Evolutionary conservation across 345 rosid genomes (phyloP).

Genomic region (Acer campestre): DNA sequence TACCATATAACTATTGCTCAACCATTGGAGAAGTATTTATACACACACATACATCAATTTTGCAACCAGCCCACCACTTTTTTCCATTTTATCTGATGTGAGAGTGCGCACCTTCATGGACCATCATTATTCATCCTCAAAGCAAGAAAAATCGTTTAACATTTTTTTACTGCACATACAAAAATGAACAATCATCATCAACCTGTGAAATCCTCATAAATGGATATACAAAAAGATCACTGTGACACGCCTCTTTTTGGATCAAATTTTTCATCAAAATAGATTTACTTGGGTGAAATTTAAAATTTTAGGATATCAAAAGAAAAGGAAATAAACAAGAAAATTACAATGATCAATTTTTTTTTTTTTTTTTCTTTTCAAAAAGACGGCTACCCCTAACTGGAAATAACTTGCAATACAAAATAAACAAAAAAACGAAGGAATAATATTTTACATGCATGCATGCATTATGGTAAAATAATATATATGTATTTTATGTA

Average conservation of each 20-base stretch:
- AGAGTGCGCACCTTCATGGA: slow-evolving; percentile 28
- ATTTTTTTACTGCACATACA: slow-evolving; percentile 3
- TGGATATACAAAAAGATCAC: neutral
- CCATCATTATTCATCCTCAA: neutral
- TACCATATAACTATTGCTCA: slow-evolving; percentile 20
- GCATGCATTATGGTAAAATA: slow-evolving; percentile 6
- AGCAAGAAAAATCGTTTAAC: neutral
- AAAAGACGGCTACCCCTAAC: slow-evolving; percentile 1
- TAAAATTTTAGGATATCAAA: neutral
- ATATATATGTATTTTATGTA: neutral
- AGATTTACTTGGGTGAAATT: neutral
- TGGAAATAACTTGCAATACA: neutral
- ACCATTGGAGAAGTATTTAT: slow-evolving; percentile 17
- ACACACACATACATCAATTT: neutral
- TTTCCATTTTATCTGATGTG: slow-evolving; percentile 26
- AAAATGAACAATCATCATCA: slow-evolving; percentile 23
- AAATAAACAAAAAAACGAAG: slow-evolving; percentile 3
- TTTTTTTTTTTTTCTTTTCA: no score
- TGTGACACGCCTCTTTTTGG: neutral
- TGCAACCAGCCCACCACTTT: slow-evolving; percentile 13
- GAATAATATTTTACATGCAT: neutral
- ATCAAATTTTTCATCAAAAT: neutral
- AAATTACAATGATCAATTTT: neutral
- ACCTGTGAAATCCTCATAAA: neutral
- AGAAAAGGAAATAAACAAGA: neutral